Percentiles rank a stretch among this genome's conserved stretches.
Evolutionary conservation across 257 asterid genomes (phyloP).

Genomic region (Cynanchum wilfordii): DNA sequence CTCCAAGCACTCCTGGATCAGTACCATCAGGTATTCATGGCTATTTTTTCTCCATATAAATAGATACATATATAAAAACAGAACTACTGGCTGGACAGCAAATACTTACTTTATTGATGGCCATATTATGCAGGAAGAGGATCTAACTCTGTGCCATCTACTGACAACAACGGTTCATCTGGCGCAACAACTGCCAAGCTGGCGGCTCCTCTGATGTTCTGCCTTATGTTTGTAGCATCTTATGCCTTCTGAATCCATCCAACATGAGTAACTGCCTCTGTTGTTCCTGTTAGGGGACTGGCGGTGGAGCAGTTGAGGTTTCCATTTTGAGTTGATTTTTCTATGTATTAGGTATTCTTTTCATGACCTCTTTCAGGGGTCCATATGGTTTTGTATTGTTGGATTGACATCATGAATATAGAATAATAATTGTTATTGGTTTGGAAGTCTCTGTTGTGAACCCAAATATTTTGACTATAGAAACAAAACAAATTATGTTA

Average conservation of each 20-base stretch:
- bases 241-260: slow-evolving; percentile 9
- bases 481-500: neutral
- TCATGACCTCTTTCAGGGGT: slow-evolving; percentile 29
- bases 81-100: neutral
- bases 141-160: slow-evolving; percentile 27
- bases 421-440: neutral
- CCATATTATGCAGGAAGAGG: slow-evolving; percentile 27
- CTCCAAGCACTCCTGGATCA: slow-evolving; percentile 43
- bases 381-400: slow-evolving; percentile 34
- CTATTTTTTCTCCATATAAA: neutral
- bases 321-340: neutral
- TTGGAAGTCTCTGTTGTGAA: neutral
- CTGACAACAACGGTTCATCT: slow-evolving; percentile 24
- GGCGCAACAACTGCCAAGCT: slow-evolving; percentile 32
- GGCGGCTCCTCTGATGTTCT: slow-evolving; percentile 35
- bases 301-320: slow-evolving; percentile 6
- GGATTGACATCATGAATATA: slow-evolving; percentile 26
- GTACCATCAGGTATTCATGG: slow-evolving; percentile 20
- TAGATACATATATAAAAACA: neutral
- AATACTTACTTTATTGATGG: neutral
- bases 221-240: slow-evolving; percentile 30
- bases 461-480: neutral
- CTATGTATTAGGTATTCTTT: slow-evolving; percentile 32
- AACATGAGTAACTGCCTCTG: neutral
- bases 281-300: neutral